These are phyloP conservation scores for Cladophialophora immunda DNA, from an alignment of 2,329 filamentous ascomycete species.

Conservation along the genomic window DNA sequence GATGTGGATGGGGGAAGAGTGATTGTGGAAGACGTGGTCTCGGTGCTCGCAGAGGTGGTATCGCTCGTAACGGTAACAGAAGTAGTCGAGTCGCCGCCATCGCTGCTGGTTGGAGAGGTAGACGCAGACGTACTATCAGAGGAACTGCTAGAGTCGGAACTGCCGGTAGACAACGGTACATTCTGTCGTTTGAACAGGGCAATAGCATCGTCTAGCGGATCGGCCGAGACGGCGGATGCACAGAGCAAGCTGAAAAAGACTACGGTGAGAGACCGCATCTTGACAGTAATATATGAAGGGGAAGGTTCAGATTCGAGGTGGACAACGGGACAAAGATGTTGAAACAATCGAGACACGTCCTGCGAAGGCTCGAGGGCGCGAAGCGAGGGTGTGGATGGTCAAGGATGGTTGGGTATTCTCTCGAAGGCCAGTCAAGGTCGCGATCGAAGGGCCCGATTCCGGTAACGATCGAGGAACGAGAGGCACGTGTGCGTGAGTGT, in stretches of 20 bases:
- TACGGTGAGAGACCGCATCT: slow-evolving; percentile 33
- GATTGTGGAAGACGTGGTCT: slow-evolving; percentile 35
- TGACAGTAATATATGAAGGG: slow-evolving; percentile 9
- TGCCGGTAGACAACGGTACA: slow-evolving; percentile 37
- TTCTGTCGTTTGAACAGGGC: slow-evolving; percentile 38
- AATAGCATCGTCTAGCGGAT: slow-evolving; percentile 37
- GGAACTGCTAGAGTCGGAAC: slow-evolving; percentile 34
- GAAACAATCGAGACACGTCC: slow-evolving; percentile 22
- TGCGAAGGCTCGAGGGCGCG: slow-evolving; percentile 12
- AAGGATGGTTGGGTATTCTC: neutral
- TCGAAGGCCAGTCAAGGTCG: slow-evolving; percentile 8
- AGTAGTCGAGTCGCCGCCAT: slow-evolving; percentile 26
- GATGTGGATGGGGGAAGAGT: slow-evolving; percentile 26
- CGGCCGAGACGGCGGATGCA: slow-evolving; percentile 37
- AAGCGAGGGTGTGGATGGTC: slow-evolving; percentile 5
- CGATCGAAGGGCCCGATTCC: slow-evolving; percentile 7
- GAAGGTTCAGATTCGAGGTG: neutral
- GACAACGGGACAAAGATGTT: slow-evolving; percentile 7
- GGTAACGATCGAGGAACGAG: slow-evolving; percentile 13
- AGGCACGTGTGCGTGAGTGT: slow-evolving; percentile 17
- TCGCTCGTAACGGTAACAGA: slow-evolving; percentile 30
- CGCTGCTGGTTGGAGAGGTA: slow-evolving; percentile 16
- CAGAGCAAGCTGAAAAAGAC: slow-evolving; percentile 33
- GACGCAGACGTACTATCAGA: slow-evolving; percentile 23
- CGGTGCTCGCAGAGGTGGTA: slow-evolving; percentile 33